Conservation (phyloP, 75 land plant species). For the Cunninghamia lanceolata region DNA sequence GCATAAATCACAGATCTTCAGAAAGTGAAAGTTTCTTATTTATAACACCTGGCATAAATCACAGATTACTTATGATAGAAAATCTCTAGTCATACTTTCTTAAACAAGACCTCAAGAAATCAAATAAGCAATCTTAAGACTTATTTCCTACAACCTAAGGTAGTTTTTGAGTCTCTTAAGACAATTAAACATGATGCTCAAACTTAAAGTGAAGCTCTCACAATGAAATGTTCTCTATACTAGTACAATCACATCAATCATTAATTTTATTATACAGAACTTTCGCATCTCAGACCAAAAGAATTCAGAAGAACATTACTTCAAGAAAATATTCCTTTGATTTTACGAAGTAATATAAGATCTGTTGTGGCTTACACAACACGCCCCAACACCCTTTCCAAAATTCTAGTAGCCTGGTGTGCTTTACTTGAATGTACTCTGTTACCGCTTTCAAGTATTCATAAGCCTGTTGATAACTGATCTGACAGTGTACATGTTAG, state of each 20-base stretch:
- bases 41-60: too few relatives aligned
- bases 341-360: neutral
- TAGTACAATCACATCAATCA: neutral
- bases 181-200: neutral
- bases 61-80: too few relatives aligned
- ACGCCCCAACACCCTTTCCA: too few relatives aligned
- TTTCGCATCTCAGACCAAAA: neutral
- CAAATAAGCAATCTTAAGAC: neutral
- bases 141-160: neutral
- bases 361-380: too few relatives aligned
- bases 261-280: neutral
- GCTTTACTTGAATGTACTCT: too few relatives aligned
- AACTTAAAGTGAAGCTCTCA: neutral
- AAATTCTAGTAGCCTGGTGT: too few relatives aligned
- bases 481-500: too few relatives aligned
- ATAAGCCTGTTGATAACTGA: too few relatives aligned
- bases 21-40: neutral
- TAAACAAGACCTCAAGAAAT: neutral
- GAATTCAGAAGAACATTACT: neutral
- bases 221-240: neutral
- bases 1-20: neutral
- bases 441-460: too few relatives aligned
- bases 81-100: neutral
- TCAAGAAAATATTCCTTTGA: neutral
- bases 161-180: neutral